phyloP scores from a whole-genome alignment of 2,329 filamentous ascomycete species.

The Chalaropsis ovoidea region DNA sequence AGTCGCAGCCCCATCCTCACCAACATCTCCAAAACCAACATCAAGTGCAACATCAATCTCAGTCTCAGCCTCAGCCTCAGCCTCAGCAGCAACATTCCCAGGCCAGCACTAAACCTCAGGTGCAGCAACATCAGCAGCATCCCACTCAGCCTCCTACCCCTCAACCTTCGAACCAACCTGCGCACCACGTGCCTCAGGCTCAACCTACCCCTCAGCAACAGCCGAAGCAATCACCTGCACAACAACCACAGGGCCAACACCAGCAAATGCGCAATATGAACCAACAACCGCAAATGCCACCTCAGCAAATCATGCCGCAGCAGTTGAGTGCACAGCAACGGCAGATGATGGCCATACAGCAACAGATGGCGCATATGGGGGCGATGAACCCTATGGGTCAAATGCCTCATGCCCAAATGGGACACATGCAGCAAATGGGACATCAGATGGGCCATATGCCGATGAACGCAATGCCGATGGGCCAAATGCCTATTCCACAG shows the following conservation, averaged over 20 bases:
- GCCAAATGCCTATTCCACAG: slow-evolving; percentile 20
- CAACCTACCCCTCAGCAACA: slow-evolving; percentile 18
- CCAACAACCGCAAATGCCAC: slow-evolving; percentile 21
- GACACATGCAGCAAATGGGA: slow-evolving; percentile 22
- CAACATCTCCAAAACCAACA: slow-evolving; percentile 7
- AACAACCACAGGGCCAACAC: slow-evolving; percentile 18
- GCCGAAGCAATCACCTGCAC: slow-evolving; percentile 6
- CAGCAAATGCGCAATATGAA: slow-evolving; percentile 23
- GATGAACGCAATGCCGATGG: slow-evolving; percentile 25
- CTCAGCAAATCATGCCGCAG: slow-evolving; percentile 20
- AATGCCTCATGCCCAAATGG: slow-evolving; percentile 22
- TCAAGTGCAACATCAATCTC: background rate
- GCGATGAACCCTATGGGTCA: slow-evolving; percentile 23
- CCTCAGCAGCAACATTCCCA: slow-evolving; percentile 15
- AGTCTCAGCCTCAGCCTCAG: background rate
- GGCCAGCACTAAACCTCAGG: slow-evolving; percentile 15
- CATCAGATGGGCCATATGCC: slow-evolving; percentile 24
- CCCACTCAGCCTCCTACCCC: slow-evolving; percentile 5
- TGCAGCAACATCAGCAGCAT: background rate
- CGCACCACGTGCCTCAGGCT: background rate
- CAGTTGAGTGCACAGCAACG: slow-evolving; percentile 22
- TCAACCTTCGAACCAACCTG: background rate
- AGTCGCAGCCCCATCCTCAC: slow-evolving; percentile 18
- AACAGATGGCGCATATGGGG: slow-evolving; percentile 22
- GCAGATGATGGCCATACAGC: slow-evolving; percentile 24